These are phyloP conservation scores for Leptographium lundbergii DNA, from an alignment of 2,329 filamentous ascomycete genomes.

Conservation along the genomic window DNA sequence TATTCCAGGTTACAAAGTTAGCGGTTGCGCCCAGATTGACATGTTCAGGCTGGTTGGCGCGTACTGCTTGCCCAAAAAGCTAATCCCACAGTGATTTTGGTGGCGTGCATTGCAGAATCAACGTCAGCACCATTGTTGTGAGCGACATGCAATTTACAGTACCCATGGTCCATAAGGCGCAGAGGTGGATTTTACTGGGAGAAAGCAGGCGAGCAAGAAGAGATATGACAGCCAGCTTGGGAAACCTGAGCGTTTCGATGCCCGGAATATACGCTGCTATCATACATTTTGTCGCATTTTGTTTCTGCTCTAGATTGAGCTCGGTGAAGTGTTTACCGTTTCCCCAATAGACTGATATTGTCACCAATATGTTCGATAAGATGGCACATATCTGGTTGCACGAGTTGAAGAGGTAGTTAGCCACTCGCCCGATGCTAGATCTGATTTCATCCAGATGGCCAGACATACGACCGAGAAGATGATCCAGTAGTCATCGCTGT, in stretches of 20 bases:
- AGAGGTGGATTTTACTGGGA: neutral
- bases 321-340: neutral
- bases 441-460: too few species aligned
- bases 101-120: neutral
- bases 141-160: neutral
- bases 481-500: slow-evolving; percentile 1
- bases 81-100: neutral
- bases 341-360: neutral
- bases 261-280: neutral
- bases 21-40: neutral
- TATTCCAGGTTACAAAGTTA: neutral
- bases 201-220: neutral
- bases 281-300: slow-evolving; percentile 1
- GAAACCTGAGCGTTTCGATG: neutral
- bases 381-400: neutral
- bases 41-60: neutral
- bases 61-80: slow-evolving; percentile 2
- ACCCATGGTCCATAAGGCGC: neutral
- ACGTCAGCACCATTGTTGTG: neutral
- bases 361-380: neutral
- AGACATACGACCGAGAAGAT: neutral
- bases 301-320: neutral
- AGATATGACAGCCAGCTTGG: neutral
- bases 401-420: neutral
- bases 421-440: neutral